phyloP scores from a whole-genome alignment of 495 filamentous ascomycete species.

The Pseudevernia furfuracea region DNA sequence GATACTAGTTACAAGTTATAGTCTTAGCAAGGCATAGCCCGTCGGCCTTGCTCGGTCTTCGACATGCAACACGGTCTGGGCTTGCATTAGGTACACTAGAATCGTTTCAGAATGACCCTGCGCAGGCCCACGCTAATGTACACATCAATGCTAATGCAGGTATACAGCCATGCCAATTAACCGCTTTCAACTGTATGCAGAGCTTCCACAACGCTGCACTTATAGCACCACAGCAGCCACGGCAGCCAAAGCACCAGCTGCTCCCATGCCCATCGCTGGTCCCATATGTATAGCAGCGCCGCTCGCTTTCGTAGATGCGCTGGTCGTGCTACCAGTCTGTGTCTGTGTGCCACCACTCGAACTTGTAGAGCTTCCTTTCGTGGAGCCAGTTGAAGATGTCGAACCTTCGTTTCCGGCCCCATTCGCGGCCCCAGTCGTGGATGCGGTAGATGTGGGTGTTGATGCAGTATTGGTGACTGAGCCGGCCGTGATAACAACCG shows the following conservation, averaged over 20 bases:
- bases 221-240: background rate
- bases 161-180: background rate
- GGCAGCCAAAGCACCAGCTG: background rate
- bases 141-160: background rate
- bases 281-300: background rate
- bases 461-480: constrained; percentile 6
- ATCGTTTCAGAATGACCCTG: background rate
- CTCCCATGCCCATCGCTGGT: constrained; percentile 8
- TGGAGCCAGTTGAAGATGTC: background rate
- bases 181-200: background rate
- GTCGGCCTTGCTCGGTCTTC: constrained; percentile 3
- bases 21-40: background rate
- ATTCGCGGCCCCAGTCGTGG: background rate
- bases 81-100: background rate
- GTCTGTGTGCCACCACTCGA: background rate
- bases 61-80: background rate
- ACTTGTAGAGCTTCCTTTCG: background rate
- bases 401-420: no score
- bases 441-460: background rate
- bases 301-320: background rate
- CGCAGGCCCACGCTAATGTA: background rate
- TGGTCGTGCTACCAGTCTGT: constrained; percentile 1
- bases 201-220: background rate
- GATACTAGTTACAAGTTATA: background rate
- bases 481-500: constrained; percentile 2